A percentile compares a stretch with the other conserved stretches of the same genome.
Conservation (phyloP, 352 stramenopile genomes). For the Globisporangium middletonii region DNA sequence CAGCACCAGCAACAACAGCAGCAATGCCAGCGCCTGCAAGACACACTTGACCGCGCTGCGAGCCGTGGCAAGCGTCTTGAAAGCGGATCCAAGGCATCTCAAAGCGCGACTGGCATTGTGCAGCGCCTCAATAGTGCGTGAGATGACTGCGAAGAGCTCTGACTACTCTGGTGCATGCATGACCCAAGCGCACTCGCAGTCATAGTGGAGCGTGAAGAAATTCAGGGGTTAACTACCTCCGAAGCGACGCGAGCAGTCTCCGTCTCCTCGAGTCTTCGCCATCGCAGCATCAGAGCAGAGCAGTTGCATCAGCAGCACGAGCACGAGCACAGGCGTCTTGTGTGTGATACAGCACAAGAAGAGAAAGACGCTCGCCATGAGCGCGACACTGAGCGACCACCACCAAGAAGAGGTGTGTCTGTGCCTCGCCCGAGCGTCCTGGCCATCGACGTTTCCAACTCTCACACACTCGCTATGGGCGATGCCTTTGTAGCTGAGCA, state of each 20-base stretch:
- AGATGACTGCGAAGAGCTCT: too few relatives aligned
- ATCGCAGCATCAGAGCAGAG: too few relatives aligned
- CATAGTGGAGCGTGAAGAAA: too few relatives aligned
- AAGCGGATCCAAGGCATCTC: too few relatives aligned
- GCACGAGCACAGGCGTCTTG: not conserved
- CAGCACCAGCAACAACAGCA: constrained; percentile 9
- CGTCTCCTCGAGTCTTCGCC: too few relatives aligned
- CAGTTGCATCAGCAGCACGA: not conserved
- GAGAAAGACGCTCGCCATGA: constrained; percentile 5
- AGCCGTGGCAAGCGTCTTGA: not conserved
- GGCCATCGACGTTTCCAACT: not conserved
- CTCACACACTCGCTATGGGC: not conserved
- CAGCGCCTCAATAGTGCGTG: too few relatives aligned
- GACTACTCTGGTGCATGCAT: too few relatives aligned
- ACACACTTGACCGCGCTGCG: constrained; percentile 9
- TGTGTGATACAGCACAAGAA: too few relatives aligned
- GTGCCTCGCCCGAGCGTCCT: too few relatives aligned
- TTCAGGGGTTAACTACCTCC: too few relatives aligned
- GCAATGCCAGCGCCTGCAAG: constrained; percentile 14
- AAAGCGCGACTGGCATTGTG: too few relatives aligned
- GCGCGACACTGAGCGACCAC: constrained; percentile 29
- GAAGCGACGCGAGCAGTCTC: not conserved
- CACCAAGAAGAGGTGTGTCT: constrained; percentile 61
- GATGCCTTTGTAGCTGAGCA: constrained; percentile 32
- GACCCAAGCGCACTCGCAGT: too few relatives aligned